A percentile compares a stretch with the other conserved stretches of the same genome.
Conservation (phyloP, 176 grass and related monocot genomes). For the Aegilops umbellulata region DNA sequence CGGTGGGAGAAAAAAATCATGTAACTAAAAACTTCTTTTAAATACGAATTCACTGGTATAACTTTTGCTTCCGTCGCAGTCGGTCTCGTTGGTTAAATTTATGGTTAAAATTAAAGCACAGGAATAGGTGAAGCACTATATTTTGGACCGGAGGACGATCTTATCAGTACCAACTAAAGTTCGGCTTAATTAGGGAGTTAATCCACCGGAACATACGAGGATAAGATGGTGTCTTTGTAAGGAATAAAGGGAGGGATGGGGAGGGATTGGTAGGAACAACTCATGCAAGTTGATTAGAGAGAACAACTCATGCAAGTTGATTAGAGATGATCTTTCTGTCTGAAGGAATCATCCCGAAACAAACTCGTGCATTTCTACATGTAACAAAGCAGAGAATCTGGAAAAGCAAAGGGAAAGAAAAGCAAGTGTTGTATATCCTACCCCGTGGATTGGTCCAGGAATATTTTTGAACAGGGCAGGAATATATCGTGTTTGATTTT, state of each 20-base stretch:
- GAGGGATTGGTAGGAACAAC: background rate
- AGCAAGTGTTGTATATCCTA: conserved; percentile 38
- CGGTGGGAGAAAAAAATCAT: too few relatives aligned
- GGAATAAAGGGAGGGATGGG: conserved; percentile 32
- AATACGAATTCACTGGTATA: too few relatives aligned
- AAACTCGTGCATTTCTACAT: conserved; percentile 14
- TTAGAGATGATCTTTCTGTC: conserved; percentile 4
- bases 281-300: background rate
- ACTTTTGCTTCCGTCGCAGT: too few relatives aligned
- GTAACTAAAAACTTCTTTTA: too few relatives aligned
- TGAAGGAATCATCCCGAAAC: conserved; percentile 3
- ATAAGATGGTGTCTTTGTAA: conserved; percentile 40
- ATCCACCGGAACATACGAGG: conserved; percentile 10
- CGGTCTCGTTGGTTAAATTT: too few relatives aligned
- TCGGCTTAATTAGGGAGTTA: background rate
- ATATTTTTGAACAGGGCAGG: background rate
- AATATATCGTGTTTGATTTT: background rate
- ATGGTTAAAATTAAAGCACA: too few relatives aligned
- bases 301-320: background rate
- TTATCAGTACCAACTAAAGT: background rate
- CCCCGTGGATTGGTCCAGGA: background rate
- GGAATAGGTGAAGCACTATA: too few relatives aligned
- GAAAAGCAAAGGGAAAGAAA: background rate
- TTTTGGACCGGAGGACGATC: background rate
- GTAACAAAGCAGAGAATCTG: conserved; percentile 19